Evolutionary conservation across 352 stramenopile genomes (phyloP), one percentile per base, ranked within the genome.

Genomic region (Aphanomyces astaci): DNA sequence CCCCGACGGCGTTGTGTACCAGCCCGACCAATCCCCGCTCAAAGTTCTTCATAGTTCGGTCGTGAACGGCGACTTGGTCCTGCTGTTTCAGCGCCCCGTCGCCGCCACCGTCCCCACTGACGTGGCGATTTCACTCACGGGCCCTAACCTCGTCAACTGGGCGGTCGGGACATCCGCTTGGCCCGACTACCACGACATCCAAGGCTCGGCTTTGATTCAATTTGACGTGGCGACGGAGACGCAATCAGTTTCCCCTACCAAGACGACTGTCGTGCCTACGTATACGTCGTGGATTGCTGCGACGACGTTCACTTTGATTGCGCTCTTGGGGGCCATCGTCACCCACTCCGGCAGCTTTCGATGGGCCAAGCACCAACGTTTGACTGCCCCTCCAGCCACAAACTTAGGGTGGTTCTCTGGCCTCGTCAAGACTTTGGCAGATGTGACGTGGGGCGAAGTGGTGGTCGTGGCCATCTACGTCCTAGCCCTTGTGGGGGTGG

Each of bases 401-500:
- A n/a, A 28, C 48, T 30, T 13, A 15, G 19, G 25, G 1, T 22
- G 10, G 17, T 55, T 55, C 9, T 17, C 48, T 24, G 48, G 28
- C 48, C 55, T 90, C 7, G 49, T 82, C 28, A 81, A 92, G 73
- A 78, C 62, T 11, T 55, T 89, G 24, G 79, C 78, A 0, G 82
- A 92, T 33, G 66, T 92, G 2, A 69, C 77, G 27, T 24, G 89
- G 11, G 84, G 81, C 22, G 82, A 93, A 67, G 49, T 85, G 48
- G 36, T 89, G 13, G 71, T 93, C n/a, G 69, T 89, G 64, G 66
- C 90, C 25, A 79, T 87, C 36, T 91, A 91, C 31, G 56, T 83
- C 3, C 76, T 57, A 22, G 78, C 80, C 0, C 60, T 90, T 19
- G 63, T 85, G 10, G 75, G 76, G 48, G 73, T 86, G 28, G 75